Conservation (phyloP, 2,329 filamentous ascomycete genomes). For the Proliferodiscus dingleyae region DNA sequence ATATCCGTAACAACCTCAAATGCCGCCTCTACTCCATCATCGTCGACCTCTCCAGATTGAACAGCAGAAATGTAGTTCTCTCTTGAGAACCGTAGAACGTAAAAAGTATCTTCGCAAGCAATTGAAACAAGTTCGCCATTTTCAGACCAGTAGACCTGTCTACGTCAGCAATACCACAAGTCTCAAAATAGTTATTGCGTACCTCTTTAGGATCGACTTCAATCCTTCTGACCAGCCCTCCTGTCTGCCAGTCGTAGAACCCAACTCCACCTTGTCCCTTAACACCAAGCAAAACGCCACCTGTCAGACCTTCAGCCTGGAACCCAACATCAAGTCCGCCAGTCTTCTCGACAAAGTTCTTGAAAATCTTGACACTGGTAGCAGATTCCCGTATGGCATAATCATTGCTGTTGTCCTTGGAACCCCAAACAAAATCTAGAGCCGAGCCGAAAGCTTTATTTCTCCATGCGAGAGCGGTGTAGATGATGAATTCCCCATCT, state of each 20-base stretch:
- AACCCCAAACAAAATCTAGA: slow-evolving; percentile 93
- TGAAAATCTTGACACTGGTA: slow-evolving; percentile 94
- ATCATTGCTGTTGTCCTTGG: slow-evolving; percentile 96
- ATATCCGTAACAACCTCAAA: slow-evolving; percentile 97
- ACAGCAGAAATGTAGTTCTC: slow-evolving; percentile 82
- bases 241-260: slow-evolving; percentile 93
- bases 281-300: slow-evolving; percentile 86
- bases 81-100: slow-evolving; percentile 85
- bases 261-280: slow-evolving; percentile 92
- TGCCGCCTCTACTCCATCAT: slow-evolving; percentile 84
- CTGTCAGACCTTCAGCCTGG: slow-evolving; percentile 85
- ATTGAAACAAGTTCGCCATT: slow-evolving; percentile 89
- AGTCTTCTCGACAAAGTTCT: slow-evolving; percentile 91
- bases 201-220: slow-evolving; percentile 62
- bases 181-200: background rate
- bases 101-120: slow-evolving; percentile 92
- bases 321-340: slow-evolving; percentile 91
- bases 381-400: slow-evolving; percentile 94
- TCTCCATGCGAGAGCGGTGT: slow-evolving; percentile 91
- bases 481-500: slow-evolving; percentile 98
- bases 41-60: slow-evolving; percentile 76
- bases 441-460: slow-evolving; percentile 97
- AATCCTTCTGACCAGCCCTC: slow-evolving; percentile 83
- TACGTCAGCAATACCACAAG: slow-evolving; percentile 9
- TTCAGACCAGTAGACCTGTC: slow-evolving; percentile 91